Base-by-base conservation (phyloP, 2,329 filamentous ascomycete species). In the Monascus ruber region DNA sequence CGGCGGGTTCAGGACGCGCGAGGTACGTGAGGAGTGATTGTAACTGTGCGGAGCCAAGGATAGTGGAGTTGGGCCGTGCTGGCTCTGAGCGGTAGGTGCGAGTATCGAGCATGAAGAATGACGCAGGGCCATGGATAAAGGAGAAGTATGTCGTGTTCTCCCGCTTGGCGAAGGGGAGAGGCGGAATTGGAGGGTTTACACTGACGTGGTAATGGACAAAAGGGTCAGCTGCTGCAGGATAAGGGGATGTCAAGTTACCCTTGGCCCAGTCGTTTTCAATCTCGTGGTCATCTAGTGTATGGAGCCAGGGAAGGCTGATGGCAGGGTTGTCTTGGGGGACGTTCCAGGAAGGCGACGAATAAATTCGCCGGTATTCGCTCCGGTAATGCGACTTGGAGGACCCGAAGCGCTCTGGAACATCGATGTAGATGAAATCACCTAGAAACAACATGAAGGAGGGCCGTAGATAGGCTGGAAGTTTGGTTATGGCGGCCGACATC, bases 251-350 rank as follows among this genome's bases (percentile, higher is more conserved):
- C 9, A 76, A 81, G 56, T 89, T 91, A 11, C 74, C 71, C 43
- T 82, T 79, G 26, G 62, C 60, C 87, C 88, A 96, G 63, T 96
- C 91, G 51, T 98, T 96, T 4, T 76, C 76, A 45, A 98, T 95
- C 58, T 98, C 91, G 54, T 98, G 91, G 58, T 98, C 91, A 55
- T 98, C 91, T 5, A 95, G 75, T 2, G 94, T 88, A 55, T 98
- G 91, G 34, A 96, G 85, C 91, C 91, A 98, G 51, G 88, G 93
- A n/a, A 96, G 69, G 36, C 60, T 51, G 24, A 62, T 56, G 24
- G 60, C 54, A 40, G 86, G 80, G 49, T 82, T 72, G 1, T 78
- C 78, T 7, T 84, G 79, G 0, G 77, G 68, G 1, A 76, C 42
- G 9, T 46, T 70, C 91, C 91, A 98, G 47, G 94, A 89, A 0